Evolutionary conservation across 768 basidiomycete species (phyloP).

Genomic region (Trametes villosa): DNA sequence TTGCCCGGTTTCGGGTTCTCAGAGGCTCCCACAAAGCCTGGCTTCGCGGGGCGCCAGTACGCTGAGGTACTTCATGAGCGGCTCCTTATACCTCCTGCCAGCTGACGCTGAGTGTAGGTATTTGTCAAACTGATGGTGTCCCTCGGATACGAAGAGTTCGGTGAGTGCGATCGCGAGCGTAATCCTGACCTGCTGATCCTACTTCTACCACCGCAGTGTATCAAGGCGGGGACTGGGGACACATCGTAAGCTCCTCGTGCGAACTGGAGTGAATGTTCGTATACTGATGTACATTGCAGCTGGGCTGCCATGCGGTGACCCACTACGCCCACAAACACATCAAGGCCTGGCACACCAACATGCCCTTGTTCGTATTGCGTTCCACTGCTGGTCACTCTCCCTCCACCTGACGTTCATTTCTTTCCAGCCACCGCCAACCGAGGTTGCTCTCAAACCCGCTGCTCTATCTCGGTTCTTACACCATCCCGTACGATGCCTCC

Average conservation of each 20-base stretch:
- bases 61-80: conserved; percentile 57
- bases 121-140: conserved; percentile 34
- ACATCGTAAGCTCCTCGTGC: conserved; percentile 30
- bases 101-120: conserved; percentile 6
- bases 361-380: conserved; percentile 45
- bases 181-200: too few relatives aligned
- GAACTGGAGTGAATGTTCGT: neutral
- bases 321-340: conserved; percentile 45
- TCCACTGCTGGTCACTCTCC: neutral
- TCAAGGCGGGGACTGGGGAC: conserved; percentile 56
- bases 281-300: conserved; percentile 17
- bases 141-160: conserved; percentile 23
- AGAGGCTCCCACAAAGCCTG: conserved; percentile 54
- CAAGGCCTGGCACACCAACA: conserved; percentile 60
- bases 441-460: conserved; percentile 8
- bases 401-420: neutral
- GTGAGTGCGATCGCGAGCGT: neutral
- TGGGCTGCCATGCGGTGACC: conserved; percentile 32
- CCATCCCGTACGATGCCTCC: conserved; percentile 37
- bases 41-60: conserved; percentile 54
- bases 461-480: conserved; percentile 23
- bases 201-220: neutral
- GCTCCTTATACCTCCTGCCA: neutral
- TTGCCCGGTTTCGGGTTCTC: conserved; percentile 71
- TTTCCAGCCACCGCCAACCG: conserved; percentile 5